Evolutionary conservation across 306 rosid genomes (phyloP).

Genomic region (Vicia villosa): DNA sequence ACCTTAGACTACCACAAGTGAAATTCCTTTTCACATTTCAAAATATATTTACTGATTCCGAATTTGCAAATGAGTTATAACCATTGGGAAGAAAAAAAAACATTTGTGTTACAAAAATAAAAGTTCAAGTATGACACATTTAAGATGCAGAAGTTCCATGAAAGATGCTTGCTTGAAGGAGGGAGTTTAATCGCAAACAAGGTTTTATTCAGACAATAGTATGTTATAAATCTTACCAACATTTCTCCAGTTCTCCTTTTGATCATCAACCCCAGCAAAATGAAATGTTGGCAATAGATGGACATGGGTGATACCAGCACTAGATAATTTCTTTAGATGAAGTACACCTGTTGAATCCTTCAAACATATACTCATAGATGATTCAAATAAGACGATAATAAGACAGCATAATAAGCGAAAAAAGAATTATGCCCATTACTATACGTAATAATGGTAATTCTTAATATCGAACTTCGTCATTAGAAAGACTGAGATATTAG

Average conservation of each 20-base stretch:
- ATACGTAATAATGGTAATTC: constrained; percentile 6
- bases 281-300: constrained; percentile 92
- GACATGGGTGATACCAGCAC: constrained; percentile 83
- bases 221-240: constrained; percentile 56
- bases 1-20: not conserved
- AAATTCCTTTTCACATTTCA: constrained; percentile 23
- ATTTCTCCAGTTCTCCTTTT: constrained; percentile 76
- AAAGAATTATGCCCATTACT: not conserved
- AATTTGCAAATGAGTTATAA: constrained; percentile 3
- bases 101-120: not conserved
- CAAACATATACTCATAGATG: constrained; percentile 45
- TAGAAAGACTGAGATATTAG: constrained; percentile 22
- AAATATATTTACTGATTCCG: constrained; percentile 10
- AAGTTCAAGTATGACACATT: constrained; percentile 14
- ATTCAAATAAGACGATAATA: constrained; percentile 18
- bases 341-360: constrained; percentile 78
- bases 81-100: not conserved
- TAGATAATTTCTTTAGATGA: constrained; percentile 83
- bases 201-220: constrained; percentile 15
- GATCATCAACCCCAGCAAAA: constrained; percentile 88
- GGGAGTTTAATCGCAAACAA: constrained; percentile 10
- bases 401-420: constrained; percentile 24
- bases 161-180: constrained; percentile 6
- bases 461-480: constrained; percentile 5
- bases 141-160: constrained; percentile 19